Percentiles rank a stretch among this genome's conserved stretches.
Conservation (phyloP, 2,329 filamentous ascomycete species). For the Pseudocercospora macadamiae region DNA sequence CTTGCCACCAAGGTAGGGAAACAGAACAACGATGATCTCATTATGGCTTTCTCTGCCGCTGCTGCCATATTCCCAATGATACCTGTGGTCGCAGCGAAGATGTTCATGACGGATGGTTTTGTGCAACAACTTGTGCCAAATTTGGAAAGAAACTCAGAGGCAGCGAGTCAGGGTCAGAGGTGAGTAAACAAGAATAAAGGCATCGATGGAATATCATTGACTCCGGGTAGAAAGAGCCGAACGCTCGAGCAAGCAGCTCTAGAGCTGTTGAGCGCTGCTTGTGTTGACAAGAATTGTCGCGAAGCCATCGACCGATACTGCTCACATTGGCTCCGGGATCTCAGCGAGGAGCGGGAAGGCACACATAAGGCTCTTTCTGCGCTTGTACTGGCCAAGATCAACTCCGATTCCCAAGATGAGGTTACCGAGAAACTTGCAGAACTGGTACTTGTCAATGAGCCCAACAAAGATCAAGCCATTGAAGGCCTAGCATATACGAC, state of each 20-base stretch:
- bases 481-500: slow-evolving; percentile 94
- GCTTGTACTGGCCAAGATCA: slow-evolving; percentile 60
- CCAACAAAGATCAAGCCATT: slow-evolving; percentile 66
- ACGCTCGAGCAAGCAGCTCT: slow-evolving; percentile 85
- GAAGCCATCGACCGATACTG: slow-evolving; percentile 85
- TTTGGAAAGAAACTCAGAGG: slow-evolving; percentile 56
- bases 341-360: slow-evolving; percentile 57
- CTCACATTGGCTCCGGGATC: slow-evolving; percentile 81
- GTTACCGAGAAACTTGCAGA: slow-evolving; percentile 35
- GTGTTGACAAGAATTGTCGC: slow-evolving; percentile 79
- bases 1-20: slow-evolving; percentile 72
- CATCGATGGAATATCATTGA: slow-evolving; percentile 15
- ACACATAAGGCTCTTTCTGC: slow-evolving; percentile 46
- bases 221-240: slow-evolving; percentile 71
- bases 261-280: slow-evolving; percentile 89
- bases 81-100: slow-evolving; percentile 70
- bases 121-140: slow-evolving; percentile 67
- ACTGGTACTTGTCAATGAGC: slow-evolving; percentile 39
- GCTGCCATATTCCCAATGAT: slow-evolving; percentile 85
- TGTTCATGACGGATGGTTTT: slow-evolving; percentile 91
- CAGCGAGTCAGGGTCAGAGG: slow-evolving; percentile 37
- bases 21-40: slow-evolving; percentile 83
- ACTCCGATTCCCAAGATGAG: slow-evolving; percentile 30
- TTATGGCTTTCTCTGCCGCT: slow-evolving; percentile 91
- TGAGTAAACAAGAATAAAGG: slow-evolving; percentile 13